Evolutionary conservation across 108 stramenopile species (phyloP), one percentile per base, ranked within the genome.

Genomic region (Skeletonema tropicum): DNA sequence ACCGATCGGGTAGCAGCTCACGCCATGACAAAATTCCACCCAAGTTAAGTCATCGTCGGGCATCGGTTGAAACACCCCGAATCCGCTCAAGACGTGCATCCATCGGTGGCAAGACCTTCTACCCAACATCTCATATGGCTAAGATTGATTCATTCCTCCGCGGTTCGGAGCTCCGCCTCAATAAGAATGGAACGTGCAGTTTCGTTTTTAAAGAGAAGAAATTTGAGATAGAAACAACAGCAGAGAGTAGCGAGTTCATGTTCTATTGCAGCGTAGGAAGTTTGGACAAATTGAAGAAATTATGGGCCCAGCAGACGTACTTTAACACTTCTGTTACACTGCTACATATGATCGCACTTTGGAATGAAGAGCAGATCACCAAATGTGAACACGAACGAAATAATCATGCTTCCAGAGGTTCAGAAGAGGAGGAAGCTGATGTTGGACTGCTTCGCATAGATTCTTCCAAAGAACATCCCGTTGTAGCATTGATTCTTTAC

Each of bases 81-180:
- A 45, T 45, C 23, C 32, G 36, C 33, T 76, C 70, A 4, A 66
- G 72, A 14, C 78, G 71, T 17, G 26, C 78, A 61, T 79, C 78
- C 29, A 33, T 79, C 32, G 78, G 78, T 10, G 79, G 79, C 5
- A 80, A 63, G 14, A 80, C 79, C 67, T 38, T 80, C 29, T 74
- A 74, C 26, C 21, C 29, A 29, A 69, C 72, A n/a, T 62, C 72
- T 12, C 57, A 74, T 60, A 80, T 80, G 79, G 67, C 72, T 55
- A 68, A 63, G 36, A 36, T 80, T 30, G 79, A 80, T 41, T 33
- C 55, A 3, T 73, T 45, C 42, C 68, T 80, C 11, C 52, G 71
- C 5, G 52, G 59, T 2, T 64, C 68, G 5, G 73, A 73, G 7
- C 45, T 80, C 17, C 79, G 72, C n/a, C 79, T 80, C 49, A 67